Conservation (phyloP, 192 early-diverging fungal genomes). For the Rhizophagus clarus region DNA sequence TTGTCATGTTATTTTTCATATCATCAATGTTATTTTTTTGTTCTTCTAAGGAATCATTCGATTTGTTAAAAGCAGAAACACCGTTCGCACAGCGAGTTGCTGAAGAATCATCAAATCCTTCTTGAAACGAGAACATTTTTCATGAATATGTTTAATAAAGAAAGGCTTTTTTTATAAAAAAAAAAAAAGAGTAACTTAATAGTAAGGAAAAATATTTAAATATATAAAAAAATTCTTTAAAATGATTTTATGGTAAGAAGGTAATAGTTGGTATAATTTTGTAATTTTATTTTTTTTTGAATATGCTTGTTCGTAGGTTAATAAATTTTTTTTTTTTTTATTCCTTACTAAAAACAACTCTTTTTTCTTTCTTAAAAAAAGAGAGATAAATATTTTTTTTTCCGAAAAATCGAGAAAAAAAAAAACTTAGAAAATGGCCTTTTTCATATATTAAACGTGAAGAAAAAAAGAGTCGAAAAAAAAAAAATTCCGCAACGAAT, state of each 20-base stretch:
- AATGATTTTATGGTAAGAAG: background rate
- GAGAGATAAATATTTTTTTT: no score
- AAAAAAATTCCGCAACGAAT: no score
- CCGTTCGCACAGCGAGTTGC: background rate
- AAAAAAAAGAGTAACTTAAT: background rate
- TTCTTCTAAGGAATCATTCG: background rate
- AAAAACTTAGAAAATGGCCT: no score
- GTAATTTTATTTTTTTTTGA: no score
- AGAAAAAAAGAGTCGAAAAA: no score
- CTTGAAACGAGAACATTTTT: background rate
- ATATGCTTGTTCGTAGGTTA: no score
- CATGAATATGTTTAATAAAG: background rate
- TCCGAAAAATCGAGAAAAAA: no score
- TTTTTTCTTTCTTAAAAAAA: no score
- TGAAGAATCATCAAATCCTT: background rate
- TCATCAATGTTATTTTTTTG: background rate
- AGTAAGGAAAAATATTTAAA: background rate
- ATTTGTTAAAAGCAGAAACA: background rate
- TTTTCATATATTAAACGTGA: no score
- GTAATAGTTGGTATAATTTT: background rate
- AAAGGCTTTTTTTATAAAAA: background rate
- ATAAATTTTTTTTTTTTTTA: no score
- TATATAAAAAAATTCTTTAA: background rate
- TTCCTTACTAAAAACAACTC: no score
- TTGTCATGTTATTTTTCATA: background rate